phyloP scores from a whole-genome alignment of 2,329 filamentous ascomycete genomes.

The Hypomyces rosellus region DNA sequence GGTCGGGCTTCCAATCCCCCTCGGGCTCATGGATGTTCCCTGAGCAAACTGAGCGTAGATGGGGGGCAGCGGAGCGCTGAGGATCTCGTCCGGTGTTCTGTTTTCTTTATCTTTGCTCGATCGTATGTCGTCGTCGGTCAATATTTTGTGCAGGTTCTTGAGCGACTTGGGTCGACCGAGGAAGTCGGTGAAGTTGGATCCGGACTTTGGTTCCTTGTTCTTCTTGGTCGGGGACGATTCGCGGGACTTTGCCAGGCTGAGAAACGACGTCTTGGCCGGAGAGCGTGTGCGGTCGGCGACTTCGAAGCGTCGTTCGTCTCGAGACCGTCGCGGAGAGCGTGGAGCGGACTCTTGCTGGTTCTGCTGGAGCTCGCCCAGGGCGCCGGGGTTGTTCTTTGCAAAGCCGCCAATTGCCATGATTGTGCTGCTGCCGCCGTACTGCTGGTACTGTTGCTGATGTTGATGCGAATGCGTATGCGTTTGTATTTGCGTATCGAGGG shows the following conservation, averaged over 20 bases:
- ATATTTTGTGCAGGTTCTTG: slow-evolving; percentile 54
- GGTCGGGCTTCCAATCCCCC: slow-evolving; percentile 6
- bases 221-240: slow-evolving; percentile 58
- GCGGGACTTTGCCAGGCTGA: slow-evolving; percentile 30
- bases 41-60: slow-evolving; percentile 71
- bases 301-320: slow-evolving; percentile 20
- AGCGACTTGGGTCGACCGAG: slow-evolving; percentile 69
- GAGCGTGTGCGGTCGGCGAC: slow-evolving; percentile 31
- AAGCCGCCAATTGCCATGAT: slow-evolving; percentile 26
- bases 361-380: slow-evolving; percentile 51
- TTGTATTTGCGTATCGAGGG: slow-evolving; percentile 14
- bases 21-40: slow-evolving; percentile 18
- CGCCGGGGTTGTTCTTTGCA: slow-evolving; percentile 34
- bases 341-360: slow-evolving; percentile 42
- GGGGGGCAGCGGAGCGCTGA: slow-evolving; percentile 55
- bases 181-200: slow-evolving; percentile 72
- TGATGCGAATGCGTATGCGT: slow-evolving; percentile 8
- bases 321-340: slow-evolving; percentile 34
- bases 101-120: slow-evolving; percentile 74
- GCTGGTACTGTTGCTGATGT: slow-evolving; percentile 8
- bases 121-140: slow-evolving; percentile 46
- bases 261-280: slow-evolving; percentile 33
- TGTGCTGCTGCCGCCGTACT: too few species aligned
- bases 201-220: slow-evolving; percentile 56
- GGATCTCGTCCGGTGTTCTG: slow-evolving; percentile 46